Evolutionary conservation across 2,329 filamentous ascomycete genomes (phyloP).

Genomic region (Capronia americana): DNA sequence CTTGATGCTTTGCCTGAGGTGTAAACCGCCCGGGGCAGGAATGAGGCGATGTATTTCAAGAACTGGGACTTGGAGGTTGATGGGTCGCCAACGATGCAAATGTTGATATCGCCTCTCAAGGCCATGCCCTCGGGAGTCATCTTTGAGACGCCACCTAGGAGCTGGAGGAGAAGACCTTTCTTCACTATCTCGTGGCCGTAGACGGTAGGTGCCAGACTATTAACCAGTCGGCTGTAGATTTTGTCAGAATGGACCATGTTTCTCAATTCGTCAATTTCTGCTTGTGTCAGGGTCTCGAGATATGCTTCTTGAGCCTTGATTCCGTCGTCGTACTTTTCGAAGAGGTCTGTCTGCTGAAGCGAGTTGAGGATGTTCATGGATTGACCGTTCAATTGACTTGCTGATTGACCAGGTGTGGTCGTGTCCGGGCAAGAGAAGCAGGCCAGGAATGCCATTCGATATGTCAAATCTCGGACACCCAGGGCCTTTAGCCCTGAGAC

Average conservation of each 20-base stretch:
- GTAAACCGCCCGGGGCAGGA: constrained; percentile 95
- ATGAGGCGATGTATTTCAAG: constrained; percentile 88
- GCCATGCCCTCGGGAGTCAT: constrained; percentile 92
- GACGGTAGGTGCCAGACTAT: constrained; percentile 94
- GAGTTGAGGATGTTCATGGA: constrained; percentile 84
- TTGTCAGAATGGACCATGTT: constrained; percentile 94
- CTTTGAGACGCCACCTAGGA: constrained; percentile 96
- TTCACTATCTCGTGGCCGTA: constrained; percentile 98
- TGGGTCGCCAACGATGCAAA: constrained; percentile 96
- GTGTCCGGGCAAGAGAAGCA: constrained; percentile 75
- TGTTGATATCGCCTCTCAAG: constrained; percentile 95
- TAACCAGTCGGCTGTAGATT: constrained; percentile 90
- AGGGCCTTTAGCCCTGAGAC: constrained; percentile 88
- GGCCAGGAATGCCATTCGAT: constrained; percentile 37
- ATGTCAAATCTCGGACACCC: constrained; percentile 89
- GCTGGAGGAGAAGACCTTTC: constrained; percentile 90
- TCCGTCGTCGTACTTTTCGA: constrained; percentile 73
- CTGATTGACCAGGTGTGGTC: constrained; percentile 75
- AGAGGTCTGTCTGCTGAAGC: constrained; percentile 73
- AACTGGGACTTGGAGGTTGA: constrained; percentile 98
- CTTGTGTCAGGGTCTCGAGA: constrained; percentile 79
- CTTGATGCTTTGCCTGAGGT: constrained; percentile 98
- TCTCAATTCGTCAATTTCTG: constrained; percentile 90
- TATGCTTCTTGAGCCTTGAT: constrained; percentile 88
- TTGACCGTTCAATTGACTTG: constrained; percentile 72